Evolutionary conservation across 495 filamentous ascomycete genomes (phyloP), one percentile per base, ranked within the genome.

Genomic region (Oleoguttula mirabilis): DNA sequence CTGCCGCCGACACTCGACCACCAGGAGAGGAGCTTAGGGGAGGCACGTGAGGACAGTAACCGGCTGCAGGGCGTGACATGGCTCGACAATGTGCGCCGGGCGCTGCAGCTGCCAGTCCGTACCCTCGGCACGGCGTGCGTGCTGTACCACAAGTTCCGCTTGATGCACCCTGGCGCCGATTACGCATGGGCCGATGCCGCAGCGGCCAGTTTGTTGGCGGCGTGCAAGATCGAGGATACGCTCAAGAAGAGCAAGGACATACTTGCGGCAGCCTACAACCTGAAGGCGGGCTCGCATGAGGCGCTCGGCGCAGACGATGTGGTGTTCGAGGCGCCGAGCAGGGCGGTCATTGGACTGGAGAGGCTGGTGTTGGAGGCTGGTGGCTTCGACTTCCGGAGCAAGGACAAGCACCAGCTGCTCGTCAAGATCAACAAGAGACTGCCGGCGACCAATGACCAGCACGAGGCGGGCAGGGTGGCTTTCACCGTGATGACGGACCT

Each of bases 191-290:
- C 80, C 73, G 90, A 96, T 58, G 86, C 85, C 3, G 84, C 87
- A 3, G 74, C 87, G 0, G 88, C 90, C 10, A 77, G 84, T 21
- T 67, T 98, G 22, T 88, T 96, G 54, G 79, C 82, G 14, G 87
- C 87, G 25, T 95, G 88, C 72, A 98, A 98, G 61, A 86, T 88
- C 32, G 90, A 98, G 56, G 90, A 98, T 58, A 96, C 90, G 1
- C 68, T 96, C 34, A 96, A 98, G 65, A 96, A 96, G 65, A 93
- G 85, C 14, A 75, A 75, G 36, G 90, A 98, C 40, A 90, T 98
- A 43, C 67, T 95, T 4, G 90, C 84, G 46, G 87, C 87, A 5
- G 79, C 82, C 3, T 83, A 88, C 64, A 96, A 95, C 50, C 60
- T 94, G 15, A 86, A 83, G 55, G 63, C 74, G 21, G 44, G 78